Evolutionary conservation across 768 basidiomycete species (phyloP).

Genomic region (Boletus huronensis): DNA sequence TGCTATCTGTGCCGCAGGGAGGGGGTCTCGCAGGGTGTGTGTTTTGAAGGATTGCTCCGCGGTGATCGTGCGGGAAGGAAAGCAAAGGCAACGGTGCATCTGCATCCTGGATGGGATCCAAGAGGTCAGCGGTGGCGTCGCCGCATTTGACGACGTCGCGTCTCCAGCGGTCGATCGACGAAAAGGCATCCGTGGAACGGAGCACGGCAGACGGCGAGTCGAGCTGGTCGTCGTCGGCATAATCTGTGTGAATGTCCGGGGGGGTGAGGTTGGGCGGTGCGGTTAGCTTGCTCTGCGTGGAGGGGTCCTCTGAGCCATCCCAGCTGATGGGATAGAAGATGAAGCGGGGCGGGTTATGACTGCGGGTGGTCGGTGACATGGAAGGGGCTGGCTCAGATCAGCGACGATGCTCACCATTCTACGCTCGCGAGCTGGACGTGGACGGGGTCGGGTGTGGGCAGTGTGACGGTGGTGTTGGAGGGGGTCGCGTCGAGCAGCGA

Average conservation of each 20-base stretch:
- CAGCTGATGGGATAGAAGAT: conserved; percentile 28
- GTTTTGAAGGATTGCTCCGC: background rate
- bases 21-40: background rate
- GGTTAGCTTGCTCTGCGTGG: conserved; percentile 23
- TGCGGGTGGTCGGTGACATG: background rate
- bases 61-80: conserved; percentile 5
- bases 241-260: background rate
- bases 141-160: conserved; percentile 10
- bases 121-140: conserved; percentile 3
- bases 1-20: background rate
- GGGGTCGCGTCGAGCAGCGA: conserved; percentile 10
- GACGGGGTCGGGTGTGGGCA: conserved; percentile 23
- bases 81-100: conserved; percentile 9
- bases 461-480: conserved; percentile 28
- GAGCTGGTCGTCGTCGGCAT: conserved; percentile 37
- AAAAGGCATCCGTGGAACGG: conserved; percentile 20
- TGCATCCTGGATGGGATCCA: conserved; percentile 17
- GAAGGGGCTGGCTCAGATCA: too few relatives aligned
- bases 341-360: conserved; percentile 19
- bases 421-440: conserved; percentile 14
- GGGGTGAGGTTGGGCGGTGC: background rate
- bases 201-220: conserved; percentile 20
- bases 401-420: conserved; percentile 10
- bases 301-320: conserved; percentile 19
- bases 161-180: conserved; percentile 25